Evolutionary conservation across 1,284 basidiomycete species (phyloP).

Genomic region (Ceratobasidium papillatum): DNA sequence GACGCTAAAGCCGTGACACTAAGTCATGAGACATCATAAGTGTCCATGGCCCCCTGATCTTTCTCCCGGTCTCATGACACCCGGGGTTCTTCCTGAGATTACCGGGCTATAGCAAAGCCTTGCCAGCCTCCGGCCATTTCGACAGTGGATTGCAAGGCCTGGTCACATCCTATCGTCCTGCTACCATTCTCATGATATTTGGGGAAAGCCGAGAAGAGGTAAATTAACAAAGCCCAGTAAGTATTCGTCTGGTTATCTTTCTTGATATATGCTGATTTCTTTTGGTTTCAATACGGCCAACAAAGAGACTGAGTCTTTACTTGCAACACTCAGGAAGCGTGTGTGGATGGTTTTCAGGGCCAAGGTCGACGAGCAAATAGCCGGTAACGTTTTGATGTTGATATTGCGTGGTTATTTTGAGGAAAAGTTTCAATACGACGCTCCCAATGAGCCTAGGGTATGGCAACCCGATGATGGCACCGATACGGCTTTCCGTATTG

Average conservation of each 20-base stretch:
- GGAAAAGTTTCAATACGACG: conserved; percentile 96
- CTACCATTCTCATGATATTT: too few species aligned
- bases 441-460: conserved; percentile 90
- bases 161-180: too few species aligned
- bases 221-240: conserved; percentile 86
- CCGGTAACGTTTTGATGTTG: conserved; percentile 67
- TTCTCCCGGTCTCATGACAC: too few species aligned
- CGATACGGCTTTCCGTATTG: conserved; percentile 91
- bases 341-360: conserved; percentile 86
- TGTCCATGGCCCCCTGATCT: too few species aligned
- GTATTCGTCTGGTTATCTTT: conserved; percentile 49
- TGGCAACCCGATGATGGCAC: conserved; percentile 99
- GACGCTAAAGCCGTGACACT: too few species aligned
- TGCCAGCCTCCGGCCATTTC: too few species aligned
- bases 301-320: conserved; percentile 81
- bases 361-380: conserved; percentile 83
- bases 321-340: conserved; percentile 76
- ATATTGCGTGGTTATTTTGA: conserved; percentile 84
- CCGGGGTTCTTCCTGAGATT: too few species aligned
- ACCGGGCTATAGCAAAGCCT: too few species aligned
- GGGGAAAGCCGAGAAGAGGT: conserved; percentile 78
- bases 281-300: conserved; percentile 96
- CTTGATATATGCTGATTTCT: not conserved
- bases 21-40: too few species aligned
- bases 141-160: too few species aligned